A percentile compares a stretch with the other conserved stretches of the same genome.
Evolutionary conservation across 257 asterid species (phyloP).

Genomic region (Orobanche coerulescens): DNA sequence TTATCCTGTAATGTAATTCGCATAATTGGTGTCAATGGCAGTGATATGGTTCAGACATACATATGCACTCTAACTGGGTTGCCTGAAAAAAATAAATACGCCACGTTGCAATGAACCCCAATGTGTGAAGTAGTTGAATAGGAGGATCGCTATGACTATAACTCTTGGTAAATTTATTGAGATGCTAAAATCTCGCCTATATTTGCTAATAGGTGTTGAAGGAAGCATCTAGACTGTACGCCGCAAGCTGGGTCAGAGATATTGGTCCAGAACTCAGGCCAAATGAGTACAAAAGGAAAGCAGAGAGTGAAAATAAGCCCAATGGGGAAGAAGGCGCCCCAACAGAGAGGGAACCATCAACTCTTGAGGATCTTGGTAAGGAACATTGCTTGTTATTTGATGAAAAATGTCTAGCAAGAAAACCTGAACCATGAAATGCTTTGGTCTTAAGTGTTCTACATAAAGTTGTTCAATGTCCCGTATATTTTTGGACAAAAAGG

Average conservation of each 20-base stretch:
- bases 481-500: background rate
- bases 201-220: conserved; percentile 50
- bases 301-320: conserved; percentile 25
- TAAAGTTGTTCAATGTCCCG: background rate
- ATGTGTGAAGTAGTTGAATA: too few species aligned
- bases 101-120: background rate
- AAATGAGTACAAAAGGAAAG: conserved; percentile 49
- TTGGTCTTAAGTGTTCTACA: background rate
- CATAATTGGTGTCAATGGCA: background rate
- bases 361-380: conserved; percentile 86
- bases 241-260: conserved; percentile 93
- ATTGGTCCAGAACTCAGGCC: conserved; percentile 95
- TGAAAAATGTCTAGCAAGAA: background rate
- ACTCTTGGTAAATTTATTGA: too few species aligned
- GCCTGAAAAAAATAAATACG: background rate
- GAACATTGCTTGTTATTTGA: background rate
- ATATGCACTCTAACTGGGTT: background rate
- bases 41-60: background rate
- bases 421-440: background rate
- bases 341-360: conserved; percentile 59
- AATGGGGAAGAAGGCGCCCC: conserved; percentile 24
- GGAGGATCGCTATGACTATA: too few species aligned
- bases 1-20: background rate
- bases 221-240: conserved; percentile 74
- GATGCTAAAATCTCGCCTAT: conserved; percentile 2